Evolutionary conservation across 2,329 filamentous ascomycete genomes (phyloP).

Genomic region (Curvularia hawaiiensis): DNA sequence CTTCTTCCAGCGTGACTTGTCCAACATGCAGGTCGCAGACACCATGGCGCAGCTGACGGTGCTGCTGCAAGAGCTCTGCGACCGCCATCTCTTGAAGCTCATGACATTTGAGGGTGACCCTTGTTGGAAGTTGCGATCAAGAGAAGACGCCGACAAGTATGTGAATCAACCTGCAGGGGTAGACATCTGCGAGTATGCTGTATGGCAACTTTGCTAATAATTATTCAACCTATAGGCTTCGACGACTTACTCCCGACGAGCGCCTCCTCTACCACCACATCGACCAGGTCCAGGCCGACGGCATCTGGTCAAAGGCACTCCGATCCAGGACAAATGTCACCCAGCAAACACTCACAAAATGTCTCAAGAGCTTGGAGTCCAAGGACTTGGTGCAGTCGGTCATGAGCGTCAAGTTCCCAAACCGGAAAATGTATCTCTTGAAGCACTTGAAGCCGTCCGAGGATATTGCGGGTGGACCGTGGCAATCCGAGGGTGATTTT

Average conservation of each 20-base stretch:
- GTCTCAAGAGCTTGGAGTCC: conserved; percentile 80
- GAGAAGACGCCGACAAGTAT: conserved; percentile 46
- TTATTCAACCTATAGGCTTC: conserved; percentile 35
- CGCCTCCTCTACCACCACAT: conserved; percentile 87
- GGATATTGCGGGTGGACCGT: conserved; percentile 89
- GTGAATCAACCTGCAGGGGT: conserved; percentile 1
- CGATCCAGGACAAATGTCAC: conserved; percentile 81
- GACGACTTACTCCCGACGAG: conserved; percentile 67
- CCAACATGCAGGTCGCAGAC: conserved; percentile 44
- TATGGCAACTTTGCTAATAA: conserved; percentile 16
- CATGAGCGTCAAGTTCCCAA: conserved; percentile 88
- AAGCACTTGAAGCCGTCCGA: conserved; percentile 82
- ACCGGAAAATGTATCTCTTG: conserved; percentile 96
- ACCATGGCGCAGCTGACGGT: conserved; percentile 40
- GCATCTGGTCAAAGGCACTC: conserved; percentile 89
- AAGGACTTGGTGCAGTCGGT: conserved; percentile 86
- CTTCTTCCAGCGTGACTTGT: conserved; percentile 49
- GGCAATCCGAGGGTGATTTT: conserved; percentile 90
- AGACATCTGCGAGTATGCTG: background rate
- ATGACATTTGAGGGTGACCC: conserved; percentile 44
- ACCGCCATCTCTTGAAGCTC: conserved; percentile 46
- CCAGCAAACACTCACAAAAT: conserved; percentile 79
- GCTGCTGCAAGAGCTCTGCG: conserved; percentile 42
- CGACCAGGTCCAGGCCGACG: conserved; percentile 81
- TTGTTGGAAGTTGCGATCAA: conserved; percentile 46